Percentiles rank a stretch among this genome's conserved stretches.
Conservation (phyloP, 2,329 filamentous ascomycete species). For the Ploettnerulaceae sp. region DNA sequence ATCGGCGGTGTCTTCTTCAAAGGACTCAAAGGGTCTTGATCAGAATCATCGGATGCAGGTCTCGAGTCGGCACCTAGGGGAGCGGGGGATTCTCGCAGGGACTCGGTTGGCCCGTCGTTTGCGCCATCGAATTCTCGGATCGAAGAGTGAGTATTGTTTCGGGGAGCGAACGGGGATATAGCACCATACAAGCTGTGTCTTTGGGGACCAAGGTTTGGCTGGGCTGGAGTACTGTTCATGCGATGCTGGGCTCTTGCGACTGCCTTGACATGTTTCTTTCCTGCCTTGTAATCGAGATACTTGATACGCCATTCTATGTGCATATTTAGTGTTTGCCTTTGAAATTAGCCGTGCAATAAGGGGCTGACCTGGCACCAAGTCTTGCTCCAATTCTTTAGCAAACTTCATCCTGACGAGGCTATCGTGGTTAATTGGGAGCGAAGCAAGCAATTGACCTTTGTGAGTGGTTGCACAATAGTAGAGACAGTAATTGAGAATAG, state of each 20-base stretch:
- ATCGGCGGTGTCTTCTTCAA: constrained; percentile 33
- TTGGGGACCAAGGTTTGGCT: constrained; percentile 11
- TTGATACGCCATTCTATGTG: constrained; percentile 78
- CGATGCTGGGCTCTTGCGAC: constrained; percentile 67
- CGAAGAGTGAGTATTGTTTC: constrained; percentile 11
- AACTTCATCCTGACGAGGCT: constrained; percentile 50
- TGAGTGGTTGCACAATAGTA: too few relatives aligned
- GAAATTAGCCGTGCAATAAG: neutral
- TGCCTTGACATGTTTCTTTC: constrained; percentile 90
- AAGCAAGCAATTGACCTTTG: too few relatives aligned
- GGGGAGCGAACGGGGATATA: constrained; percentile 18
- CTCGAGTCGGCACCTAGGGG: constrained; percentile 23
- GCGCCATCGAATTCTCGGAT: constrained; percentile 1
- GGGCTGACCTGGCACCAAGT: constrained; percentile 70
- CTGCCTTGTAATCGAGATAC: constrained; percentile 92
- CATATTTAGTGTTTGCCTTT: constrained; percentile 8
- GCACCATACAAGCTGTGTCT: constrained; percentile 25
- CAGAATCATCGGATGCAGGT: constrained; percentile 18
- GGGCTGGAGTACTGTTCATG: constrained; percentile 48
- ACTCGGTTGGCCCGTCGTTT: constrained; percentile 11
- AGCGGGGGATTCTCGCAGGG: constrained; percentile 21
- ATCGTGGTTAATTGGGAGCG: too few relatives aligned
- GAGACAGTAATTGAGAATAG: too few relatives aligned
- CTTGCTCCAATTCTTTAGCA: constrained; percentile 75
- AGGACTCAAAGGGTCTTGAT: constrained; percentile 14